These are phyloP conservation scores for Candida khao-thaluensis DNA, from an alignment of 805 yeast species.

Conservation along the genomic window DNA sequence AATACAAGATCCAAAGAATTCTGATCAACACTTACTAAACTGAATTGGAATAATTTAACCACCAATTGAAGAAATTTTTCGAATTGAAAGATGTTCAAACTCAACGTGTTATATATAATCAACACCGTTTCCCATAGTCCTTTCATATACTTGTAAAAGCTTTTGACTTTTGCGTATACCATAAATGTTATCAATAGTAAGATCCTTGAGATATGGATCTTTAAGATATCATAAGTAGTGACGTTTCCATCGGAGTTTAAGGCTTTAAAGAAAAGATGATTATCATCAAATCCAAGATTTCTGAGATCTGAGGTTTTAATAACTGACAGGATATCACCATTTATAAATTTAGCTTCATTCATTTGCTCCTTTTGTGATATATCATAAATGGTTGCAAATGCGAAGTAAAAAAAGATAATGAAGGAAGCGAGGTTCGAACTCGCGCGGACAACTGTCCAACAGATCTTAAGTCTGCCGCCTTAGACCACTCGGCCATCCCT, in stretches of 20 bases:
- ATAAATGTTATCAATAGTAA: constrained; percentile 10
- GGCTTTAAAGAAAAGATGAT: constrained; percentile 13
- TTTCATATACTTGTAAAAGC: neutral
- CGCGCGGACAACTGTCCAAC: constrained; percentile 50
- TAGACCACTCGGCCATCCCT: constrained; percentile 53
- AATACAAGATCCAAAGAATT: constrained; percentile 11
- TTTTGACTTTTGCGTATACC: neutral
- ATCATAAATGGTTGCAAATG: constrained; percentile 3
- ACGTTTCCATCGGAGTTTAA: constrained; percentile 15
- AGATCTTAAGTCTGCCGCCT: constrained; percentile 52
- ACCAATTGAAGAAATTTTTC: constrained; percentile 9
- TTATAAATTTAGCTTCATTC: neutral
- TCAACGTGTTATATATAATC: constrained; percentile 4
- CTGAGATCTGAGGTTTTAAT: neutral
- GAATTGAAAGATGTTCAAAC: constrained; percentile 7
- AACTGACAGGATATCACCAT: neutral
- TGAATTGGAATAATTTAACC: constrained; percentile 8
- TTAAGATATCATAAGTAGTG: constrained; percentile 19
- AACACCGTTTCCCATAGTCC: neutral
- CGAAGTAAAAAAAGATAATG: constrained; percentile 28
- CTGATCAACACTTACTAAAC: constrained; percentile 4
- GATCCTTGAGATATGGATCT: constrained; percentile 19
- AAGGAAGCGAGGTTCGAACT: constrained; percentile 54
- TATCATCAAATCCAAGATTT: constrained; percentile 15
- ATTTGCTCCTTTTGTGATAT: neutral